Conservation (phyloP, 192 early-diverging fungal genomes). For the Coemansia sp. region DNA sequence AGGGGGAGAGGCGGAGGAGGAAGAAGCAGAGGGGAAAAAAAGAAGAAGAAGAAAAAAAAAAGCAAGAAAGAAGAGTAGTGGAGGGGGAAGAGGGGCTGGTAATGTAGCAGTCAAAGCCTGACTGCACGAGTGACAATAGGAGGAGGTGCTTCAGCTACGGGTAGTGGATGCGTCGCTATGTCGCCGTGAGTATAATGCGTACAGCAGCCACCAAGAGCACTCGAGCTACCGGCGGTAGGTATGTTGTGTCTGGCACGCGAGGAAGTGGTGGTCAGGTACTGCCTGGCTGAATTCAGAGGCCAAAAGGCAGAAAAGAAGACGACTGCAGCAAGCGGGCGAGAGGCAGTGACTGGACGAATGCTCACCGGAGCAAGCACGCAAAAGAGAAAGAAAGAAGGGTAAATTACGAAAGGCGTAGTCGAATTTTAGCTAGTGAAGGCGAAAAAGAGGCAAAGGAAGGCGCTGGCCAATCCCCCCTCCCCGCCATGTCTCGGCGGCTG, state of each 20-base stretch:
- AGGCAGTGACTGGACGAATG: not conserved
- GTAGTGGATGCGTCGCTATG: no score
- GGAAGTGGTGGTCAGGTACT: not conserved
- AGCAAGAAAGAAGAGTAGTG: conserved; percentile 10
- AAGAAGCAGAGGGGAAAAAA: conserved; percentile 2
- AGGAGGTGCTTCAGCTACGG: no score
- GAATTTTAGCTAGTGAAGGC: no score
- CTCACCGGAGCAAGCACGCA: not conserved
- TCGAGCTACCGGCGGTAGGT: not conserved
- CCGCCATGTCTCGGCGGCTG: not conserved
- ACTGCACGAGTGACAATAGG: no score
- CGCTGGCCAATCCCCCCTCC: no score
- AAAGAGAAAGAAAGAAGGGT: not conserved
- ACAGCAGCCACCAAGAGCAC: not conserved
- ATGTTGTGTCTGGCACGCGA: no score
- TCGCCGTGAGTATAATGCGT: not conserved
- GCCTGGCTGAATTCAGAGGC: not conserved
- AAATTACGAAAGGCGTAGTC: not conserved
- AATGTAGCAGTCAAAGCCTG: not conserved
- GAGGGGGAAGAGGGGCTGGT: not conserved
- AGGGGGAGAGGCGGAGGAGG: not conserved
- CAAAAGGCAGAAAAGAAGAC: conserved; percentile 12
- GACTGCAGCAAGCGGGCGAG: not conserved
- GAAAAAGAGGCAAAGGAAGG: no score
- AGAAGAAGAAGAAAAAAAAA: conserved; percentile 25